phyloP scores from a whole-genome alignment of 306 rosid species.

The Vigna trinervia region DNA sequence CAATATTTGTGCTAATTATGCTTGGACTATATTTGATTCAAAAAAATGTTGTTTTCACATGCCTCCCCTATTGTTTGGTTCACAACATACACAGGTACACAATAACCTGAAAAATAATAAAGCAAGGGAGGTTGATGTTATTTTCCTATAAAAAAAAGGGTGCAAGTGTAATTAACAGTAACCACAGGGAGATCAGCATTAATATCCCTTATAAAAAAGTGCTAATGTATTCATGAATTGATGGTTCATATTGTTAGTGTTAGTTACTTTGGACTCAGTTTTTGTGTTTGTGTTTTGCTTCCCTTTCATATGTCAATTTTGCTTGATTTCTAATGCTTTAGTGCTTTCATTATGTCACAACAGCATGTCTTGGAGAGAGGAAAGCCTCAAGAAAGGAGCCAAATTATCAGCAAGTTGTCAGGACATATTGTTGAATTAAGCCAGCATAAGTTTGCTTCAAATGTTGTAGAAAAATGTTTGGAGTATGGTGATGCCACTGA shows the following conservation, averaged over 20 bases:
- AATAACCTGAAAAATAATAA: background rate
- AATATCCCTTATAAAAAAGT: background rate
- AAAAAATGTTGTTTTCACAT: background rate
- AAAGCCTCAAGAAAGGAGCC: constrained; percentile 62
- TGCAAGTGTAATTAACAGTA: background rate
- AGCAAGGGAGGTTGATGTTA: background rate
- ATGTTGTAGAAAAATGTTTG: constrained; percentile 84
- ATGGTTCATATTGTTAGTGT: constrained; percentile 1
- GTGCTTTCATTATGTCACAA: constrained; percentile 23
- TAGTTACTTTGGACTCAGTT: background rate
- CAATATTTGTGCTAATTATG: background rate
- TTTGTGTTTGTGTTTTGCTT: constrained; percentile 9
- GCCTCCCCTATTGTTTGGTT: background rate
- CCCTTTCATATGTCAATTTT: constrained; percentile 24
- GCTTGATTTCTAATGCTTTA: background rate
- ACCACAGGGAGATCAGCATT: background rate
- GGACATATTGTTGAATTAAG: constrained; percentile 71
- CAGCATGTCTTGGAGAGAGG: constrained; percentile 80
- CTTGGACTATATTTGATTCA: background rate
- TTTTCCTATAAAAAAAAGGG: background rate
- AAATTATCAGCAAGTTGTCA: constrained; percentile 62
- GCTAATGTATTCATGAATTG: background rate
- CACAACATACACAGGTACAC: background rate
- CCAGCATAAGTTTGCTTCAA: constrained; percentile 82
- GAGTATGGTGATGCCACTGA: constrained; percentile 72